These are phyloP conservation scores for Fusarium irregulare DNA, from an alignment of 2,329 filamentous ascomycete genomes.

Conservation along the genomic window DNA sequence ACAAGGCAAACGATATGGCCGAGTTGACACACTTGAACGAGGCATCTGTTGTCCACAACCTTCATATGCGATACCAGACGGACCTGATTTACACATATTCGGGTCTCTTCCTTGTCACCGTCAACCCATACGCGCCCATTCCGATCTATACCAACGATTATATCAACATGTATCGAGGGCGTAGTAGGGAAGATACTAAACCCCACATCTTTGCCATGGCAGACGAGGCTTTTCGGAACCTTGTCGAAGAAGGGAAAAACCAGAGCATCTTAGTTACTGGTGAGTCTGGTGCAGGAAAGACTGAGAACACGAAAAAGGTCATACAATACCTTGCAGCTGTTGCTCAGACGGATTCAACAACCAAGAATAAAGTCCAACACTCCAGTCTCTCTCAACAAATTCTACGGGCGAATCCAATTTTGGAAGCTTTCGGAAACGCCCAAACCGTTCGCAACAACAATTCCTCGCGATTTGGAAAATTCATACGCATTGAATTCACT, in stretches of 20 bases:
- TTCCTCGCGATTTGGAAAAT: conserved; percentile 97
- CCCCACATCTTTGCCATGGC: conserved; percentile 99
- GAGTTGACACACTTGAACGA: conserved; percentile 98
- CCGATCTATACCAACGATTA: conserved; percentile 98
- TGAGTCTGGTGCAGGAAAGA: conserved; percentile 98
- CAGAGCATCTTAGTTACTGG: conserved; percentile 98
- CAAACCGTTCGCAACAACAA: conserved; percentile 99
- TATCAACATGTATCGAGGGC: conserved; percentile 96
- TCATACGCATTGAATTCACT: conserved; percentile 96
- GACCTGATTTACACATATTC: conserved; percentile 99
- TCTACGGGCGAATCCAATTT: conserved; percentile 92
- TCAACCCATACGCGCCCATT: conserved; percentile 94
- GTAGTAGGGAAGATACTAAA: conserved; percentile 90
- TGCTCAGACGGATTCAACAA: conserved; percentile 81
- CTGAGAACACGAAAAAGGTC: conserved; percentile 99
- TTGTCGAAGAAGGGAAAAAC: conserved; percentile 94
- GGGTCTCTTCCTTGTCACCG: conserved; percentile 93
- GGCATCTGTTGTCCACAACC: conserved; percentile 95
- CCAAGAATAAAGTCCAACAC: conserved; percentile 70
- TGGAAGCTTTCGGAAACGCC: conserved; percentile 97
- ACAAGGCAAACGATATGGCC: conserved; percentile 99
- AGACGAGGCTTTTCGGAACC: conserved; percentile 93
- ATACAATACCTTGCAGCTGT: conserved; percentile 98
- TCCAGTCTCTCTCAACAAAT: conserved; percentile 97
- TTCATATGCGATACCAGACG: conserved; percentile 93